Evolutionary conservation across 441 rosid species (phyloP).

Genomic region (Aleurites moluccanus): DNA sequence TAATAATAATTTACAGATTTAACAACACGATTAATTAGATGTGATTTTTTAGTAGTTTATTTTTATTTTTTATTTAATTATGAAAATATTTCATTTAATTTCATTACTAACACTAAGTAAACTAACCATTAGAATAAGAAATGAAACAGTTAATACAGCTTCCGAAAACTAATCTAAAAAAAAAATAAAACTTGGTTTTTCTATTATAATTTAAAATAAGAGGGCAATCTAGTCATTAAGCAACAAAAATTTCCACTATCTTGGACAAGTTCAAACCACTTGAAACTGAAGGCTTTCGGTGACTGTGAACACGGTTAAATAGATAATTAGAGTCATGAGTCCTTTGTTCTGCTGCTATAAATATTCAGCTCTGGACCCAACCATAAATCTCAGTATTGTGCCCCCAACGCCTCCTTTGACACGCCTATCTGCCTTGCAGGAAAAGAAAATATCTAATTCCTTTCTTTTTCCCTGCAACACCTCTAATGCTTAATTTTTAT

Average conservation of each 20-base stretch:
- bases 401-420: background rate
- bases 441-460: background rate
- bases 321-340: background rate
- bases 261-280: background rate
- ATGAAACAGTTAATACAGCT: no score
- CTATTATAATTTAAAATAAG: no score
- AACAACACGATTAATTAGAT: no score
- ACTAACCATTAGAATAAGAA: no score
- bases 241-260: background rate
- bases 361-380: slow-evolving; percentile 28
- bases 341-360: slow-evolving; percentile 39
- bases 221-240: background rate
- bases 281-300: background rate
- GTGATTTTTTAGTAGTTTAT: no score
- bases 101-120: no score
- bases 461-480: background rate
- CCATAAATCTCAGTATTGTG: slow-evolving; percentile 3
- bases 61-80: no score
- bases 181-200: no score
- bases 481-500: background rate
- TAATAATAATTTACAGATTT: no score
- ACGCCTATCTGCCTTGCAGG: background rate
- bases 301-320: background rate
- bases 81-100: no score
- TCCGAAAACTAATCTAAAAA: no score